Evolutionary conservation across 495 filamentous ascomycete genomes (phyloP), one percentile per base, ranked within the genome.

Genomic region (Penicillium arizonense): DNA sequence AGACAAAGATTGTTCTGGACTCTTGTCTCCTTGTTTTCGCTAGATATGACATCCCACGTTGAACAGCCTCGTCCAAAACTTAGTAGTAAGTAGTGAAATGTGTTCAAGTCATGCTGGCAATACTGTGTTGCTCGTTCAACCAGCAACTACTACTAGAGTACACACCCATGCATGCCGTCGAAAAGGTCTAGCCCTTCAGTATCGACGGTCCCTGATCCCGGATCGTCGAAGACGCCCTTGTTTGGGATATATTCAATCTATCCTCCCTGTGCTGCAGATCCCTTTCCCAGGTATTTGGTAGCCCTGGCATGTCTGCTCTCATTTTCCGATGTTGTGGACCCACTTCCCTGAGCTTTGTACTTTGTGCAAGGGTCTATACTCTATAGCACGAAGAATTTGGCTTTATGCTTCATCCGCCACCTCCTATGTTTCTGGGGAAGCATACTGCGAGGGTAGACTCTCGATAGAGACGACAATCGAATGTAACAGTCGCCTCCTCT

Each of bases 241-340:
- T 52, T 65, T 57, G 21, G 44, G 46, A 52, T 51, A 63, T 58
- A 42, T 52, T 46, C 61, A 55, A 63, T 60, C 51, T 32, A 35
- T 21, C 21, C 40, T 40, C 36, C 36, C 50, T 48, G 36, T 50
- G 37, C 38, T 61, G 63, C 44, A 53, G 60, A 60, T 56, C 55
- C 43, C 30, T 30, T 56, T 52, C 23, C 55, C 63, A 32, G 57
- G 45, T 60, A 53, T 53, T 61, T 56, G 63, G 57, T 52, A 61
- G 38, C 54, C 53, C 56, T 60, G 46, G 56, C 57, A 66, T 66
- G 48, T 53, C 32, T 47, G n/a, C 14, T 34, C 34, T 23, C 63
- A 63, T 65, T 58, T 56, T 54, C 45, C 41, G 44, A 57, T 38
- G 33, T 32, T 44, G 26, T 39, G 44, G 52, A 46, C 50, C 55